These are phyloP conservation scores for Phialophora expanda DNA, from an alignment of 2,329 filamentous ascomycete genomes.

Conservation along the genomic window DNA sequence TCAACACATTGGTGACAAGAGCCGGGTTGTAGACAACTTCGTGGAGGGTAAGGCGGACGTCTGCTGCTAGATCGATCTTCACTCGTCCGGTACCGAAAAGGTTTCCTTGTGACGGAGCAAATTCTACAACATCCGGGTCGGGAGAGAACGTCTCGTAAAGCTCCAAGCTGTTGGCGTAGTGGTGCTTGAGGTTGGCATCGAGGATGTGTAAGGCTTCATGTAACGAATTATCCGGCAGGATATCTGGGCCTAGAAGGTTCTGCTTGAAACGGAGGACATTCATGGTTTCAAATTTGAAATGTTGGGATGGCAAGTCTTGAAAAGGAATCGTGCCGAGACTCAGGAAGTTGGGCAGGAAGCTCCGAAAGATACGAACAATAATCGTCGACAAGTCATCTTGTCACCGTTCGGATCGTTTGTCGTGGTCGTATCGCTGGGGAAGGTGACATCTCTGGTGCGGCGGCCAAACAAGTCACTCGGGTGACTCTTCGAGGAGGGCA, in stretches of 20 bases:
- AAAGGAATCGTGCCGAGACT: not conserved
- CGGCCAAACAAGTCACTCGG: not conserved
- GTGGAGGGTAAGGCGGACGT: slow-evolving; percentile 5
- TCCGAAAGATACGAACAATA: not conserved
- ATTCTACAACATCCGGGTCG: not conserved
- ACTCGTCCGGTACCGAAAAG: not conserved
- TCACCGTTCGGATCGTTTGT: not conserved
- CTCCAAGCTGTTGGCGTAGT: slow-evolving; percentile 7
- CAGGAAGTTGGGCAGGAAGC: not conserved
- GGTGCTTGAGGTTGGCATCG: not conserved
- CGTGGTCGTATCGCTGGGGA: not conserved
- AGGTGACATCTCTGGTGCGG: not conserved
- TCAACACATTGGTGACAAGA: not conserved
- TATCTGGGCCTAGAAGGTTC: not conserved
- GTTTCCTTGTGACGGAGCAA: not conserved
- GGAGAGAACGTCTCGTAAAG: slow-evolving; percentile 4
- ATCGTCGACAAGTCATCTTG: not conserved
- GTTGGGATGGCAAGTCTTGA: not conserved
- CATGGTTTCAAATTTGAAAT: not conserved
- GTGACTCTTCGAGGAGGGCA: not conserved
- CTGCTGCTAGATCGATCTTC: not conserved
- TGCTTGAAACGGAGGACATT: not conserved
- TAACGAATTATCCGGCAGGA: not conserved
- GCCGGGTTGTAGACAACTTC: slow-evolving; percentile 1
- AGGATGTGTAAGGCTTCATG: not conserved